phyloP scores from a whole-genome alignment of 345 rosid genomes.

The Pistacia vera region DNA sequence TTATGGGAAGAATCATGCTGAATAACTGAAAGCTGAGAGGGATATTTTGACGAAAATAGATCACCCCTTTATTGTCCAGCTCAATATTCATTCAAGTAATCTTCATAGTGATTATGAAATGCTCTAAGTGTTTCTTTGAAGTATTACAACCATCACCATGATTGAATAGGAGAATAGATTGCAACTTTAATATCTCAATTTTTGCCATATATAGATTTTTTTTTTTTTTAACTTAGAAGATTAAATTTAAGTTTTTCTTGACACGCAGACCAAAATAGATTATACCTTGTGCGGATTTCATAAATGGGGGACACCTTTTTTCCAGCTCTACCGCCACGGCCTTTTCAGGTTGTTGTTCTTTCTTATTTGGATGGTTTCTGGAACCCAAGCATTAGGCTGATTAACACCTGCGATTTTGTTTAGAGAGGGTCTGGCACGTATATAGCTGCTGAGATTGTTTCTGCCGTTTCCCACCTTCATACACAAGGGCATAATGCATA shows the following conservation, averaged over 20 bases:
- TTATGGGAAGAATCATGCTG: conserved; percentile 90
- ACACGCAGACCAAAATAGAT: conserved; percentile 78
- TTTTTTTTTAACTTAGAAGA: neutral
- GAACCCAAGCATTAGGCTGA: conserved; percentile 13
- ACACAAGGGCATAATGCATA: conserved; percentile 95
- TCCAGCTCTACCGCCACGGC: conserved; percentile 94
- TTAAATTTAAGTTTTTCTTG: conserved; percentile 19
- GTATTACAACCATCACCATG: neutral
- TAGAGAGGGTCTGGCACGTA: conserved; percentile 93
- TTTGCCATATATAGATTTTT: too few species aligned
- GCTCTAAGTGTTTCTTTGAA: neutral
- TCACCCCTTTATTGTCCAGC: conserved; percentile 94
- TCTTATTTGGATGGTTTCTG: neutral
- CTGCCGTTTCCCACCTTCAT: conserved; percentile 92
- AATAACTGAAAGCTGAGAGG: conserved; percentile 95
- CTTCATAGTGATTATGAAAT: neutral
- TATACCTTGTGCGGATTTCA: conserved; percentile 92
- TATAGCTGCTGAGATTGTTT: conserved; percentile 91
- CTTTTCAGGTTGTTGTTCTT: conserved; percentile 69
- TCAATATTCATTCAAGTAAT: conserved; percentile 85
- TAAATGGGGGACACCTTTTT: conserved; percentile 95
- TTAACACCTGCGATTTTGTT: conserved; percentile 13
- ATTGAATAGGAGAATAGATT: neutral
- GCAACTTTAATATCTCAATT: neutral
- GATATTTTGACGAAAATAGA: conserved; percentile 80